Evolutionary conservation across 768 basidiomycete genomes (phyloP), one percentile per base, ranked within the genome.

Genomic region (Daedalea quercina): DNA sequence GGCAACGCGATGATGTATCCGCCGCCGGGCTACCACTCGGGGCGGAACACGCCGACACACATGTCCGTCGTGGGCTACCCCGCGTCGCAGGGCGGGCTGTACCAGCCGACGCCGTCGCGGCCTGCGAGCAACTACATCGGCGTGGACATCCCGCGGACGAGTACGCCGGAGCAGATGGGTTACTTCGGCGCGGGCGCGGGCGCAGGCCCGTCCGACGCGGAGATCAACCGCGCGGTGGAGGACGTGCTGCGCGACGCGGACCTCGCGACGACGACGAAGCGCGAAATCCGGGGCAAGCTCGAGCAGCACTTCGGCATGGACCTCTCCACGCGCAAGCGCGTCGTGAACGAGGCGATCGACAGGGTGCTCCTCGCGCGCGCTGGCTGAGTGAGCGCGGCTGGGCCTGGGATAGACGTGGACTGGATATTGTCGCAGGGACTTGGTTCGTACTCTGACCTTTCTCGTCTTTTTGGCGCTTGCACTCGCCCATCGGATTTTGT

Each of bases 241-340:
- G 77, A 82, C 17, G 76, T 96, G 37, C 72, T 97, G 50, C 78
- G 77, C 17, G 70, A 74, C 13, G 91, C 92, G 1, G 92, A 98
- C 69, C 75, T 99, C 47, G 91, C 93, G 64, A 82, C 82, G 11
- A 77, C 96, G 53, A 97, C 95, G 48, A 98, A 98, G 74, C 84
- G 94, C 60, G 89, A 86, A 60, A 85, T 99, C 47, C 80, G 95
- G 35, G 76, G 83, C 52, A 81, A 83, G 63, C 73, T 99, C 33
- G 94, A 97, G 69, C 82, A 82, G 54, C 78, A 77, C 55, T 96
- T 87, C 64, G 86, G 85, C 31, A 81, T 84, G 72, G 88, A 89
- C 65, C 69, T 97, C 53, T 79, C 81, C 12, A 58, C 80, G 22
- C 79, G 85, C 52, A 90, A 93, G 69, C 71, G 73, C 24, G 74